A percentile compares a stretch with the other conserved stretches of the same genome.
These are phyloP conservation scores for Podosphaera fusca DNA, from an alignment of 2,329 filamentous ascomycete species.

Conservation along the genomic window DNA sequence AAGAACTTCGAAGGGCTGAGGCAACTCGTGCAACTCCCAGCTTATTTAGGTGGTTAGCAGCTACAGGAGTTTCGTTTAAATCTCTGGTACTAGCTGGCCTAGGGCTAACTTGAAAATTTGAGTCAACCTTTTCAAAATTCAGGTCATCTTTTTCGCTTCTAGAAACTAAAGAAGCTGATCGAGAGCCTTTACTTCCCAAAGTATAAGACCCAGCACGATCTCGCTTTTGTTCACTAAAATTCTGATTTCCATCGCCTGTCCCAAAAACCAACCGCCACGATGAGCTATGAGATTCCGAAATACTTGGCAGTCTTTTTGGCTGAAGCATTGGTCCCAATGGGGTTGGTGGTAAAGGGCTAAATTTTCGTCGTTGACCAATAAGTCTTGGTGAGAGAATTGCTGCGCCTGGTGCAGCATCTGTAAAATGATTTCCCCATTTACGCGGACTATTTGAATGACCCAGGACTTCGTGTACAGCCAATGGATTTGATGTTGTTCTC, in stretches of 20 bases:
- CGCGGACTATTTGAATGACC: conserved; percentile 4
- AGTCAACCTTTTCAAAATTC: conserved; percentile 9
- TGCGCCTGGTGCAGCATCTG: conserved; percentile 2
- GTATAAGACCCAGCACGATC: conserved; percentile 4
- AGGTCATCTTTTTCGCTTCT: conserved; percentile 6
- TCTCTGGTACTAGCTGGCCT: background rate
- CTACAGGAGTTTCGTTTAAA: background rate
- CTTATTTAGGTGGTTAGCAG: conserved; percentile 3
- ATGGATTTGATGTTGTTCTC: conserved; percentile 1
- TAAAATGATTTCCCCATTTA: conserved; percentile 9
- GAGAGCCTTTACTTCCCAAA: background rate
- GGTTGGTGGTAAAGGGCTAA: conserved; percentile 6
- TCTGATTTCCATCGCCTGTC: conserved; percentile 8
- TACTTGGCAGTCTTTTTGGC: conserved; percentile 11
- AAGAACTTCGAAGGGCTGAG: background rate
- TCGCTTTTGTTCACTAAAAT: conserved; percentile 12
- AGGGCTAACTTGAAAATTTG: conserved; percentile 5
- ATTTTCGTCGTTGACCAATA: conserved; percentile 5
- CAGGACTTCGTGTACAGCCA: conserved; percentile 2
- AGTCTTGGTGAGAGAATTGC: background rate
- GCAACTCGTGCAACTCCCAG: background rate
- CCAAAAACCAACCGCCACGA: conserved; percentile 16
- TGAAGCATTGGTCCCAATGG: conserved; percentile 9
- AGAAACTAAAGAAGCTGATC: background rate
- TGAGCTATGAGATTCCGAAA: conserved; percentile 8